These are phyloP conservation scores for Acacia concinna DNA, from an alignment of 331 rosid genomes.

Conservation along the genomic window DNA sequence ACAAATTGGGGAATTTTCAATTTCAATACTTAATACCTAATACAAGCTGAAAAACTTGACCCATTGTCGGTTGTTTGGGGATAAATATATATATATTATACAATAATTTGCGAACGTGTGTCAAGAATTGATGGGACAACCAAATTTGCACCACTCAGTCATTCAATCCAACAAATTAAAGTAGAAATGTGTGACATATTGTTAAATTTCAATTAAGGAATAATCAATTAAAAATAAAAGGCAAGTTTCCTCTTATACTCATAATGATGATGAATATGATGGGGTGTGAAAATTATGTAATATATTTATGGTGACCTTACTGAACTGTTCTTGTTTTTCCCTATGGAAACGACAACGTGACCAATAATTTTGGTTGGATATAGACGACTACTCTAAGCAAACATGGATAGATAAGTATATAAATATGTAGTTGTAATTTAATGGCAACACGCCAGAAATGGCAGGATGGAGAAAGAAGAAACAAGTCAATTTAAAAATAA, in stretches of 20 bases:
- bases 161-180: neutral
- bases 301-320: neutral
- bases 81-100: neutral
- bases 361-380: constrained; percentile 8
- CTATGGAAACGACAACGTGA: neutral
- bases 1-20: neutral
- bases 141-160: neutral
- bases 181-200: neutral
- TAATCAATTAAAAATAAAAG: neutral
- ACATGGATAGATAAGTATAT: too few species aligned
- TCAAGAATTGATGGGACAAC: constrained; percentile 18
- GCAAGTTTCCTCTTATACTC: neutral
- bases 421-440: too few species aligned
- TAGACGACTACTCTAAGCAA: too few species aligned
- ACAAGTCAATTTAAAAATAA: neutral
- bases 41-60: neutral
- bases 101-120: neutral
- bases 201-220: neutral
- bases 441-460: neutral
- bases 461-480: neutral
- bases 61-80: constrained; percentile 23
- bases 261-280: neutral
- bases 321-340: neutral
- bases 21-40: too few species aligned
- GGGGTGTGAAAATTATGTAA: neutral